Evolutionary conservation across 2,329 filamentous ascomycete genomes (phyloP), one percentile per base, ranked within the genome.

Genomic region (Fusarium nurragi): DNA sequence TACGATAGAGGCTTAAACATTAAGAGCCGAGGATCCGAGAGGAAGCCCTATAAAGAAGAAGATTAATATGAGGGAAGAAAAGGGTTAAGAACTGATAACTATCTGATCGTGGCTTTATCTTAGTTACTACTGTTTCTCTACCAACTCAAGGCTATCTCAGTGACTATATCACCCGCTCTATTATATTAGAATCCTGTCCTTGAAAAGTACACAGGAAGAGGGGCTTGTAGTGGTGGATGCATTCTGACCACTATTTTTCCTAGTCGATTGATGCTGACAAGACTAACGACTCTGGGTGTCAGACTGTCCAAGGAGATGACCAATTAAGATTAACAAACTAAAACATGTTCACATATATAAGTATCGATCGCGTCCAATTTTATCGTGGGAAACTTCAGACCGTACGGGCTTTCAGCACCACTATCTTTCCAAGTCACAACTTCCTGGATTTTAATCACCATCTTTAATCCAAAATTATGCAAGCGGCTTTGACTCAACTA

Each of bases 371-470:
- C 5, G 9, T 25, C 4, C 16, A 2, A 11, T 8, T 22, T 7
- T 5, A 0, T 21, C 1, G 3, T 2, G 3, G 5, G 1, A 10
- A 1, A 37, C 2, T 7, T 0, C 14, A 21, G 2, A 1, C 7
- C 6, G 16, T 2, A 2, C n/a, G n/a, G n/a, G n/a, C 7, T 47
- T 2, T 1, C 4, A 30, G 0, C 19, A 30, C 6, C 25, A 2
- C 23, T 22, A 3, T 19, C 4, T 14, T 16, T 11, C 16, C 6
- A 8, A 2, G 7, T 2, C 12, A 2, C 4, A 18, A n/a, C 2
- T 8, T 2, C 12, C 11, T 4, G 10, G 3, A 5, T 0, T 1
- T 32, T 2, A 4, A 18, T 5, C 11, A 14, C n/a, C 7, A 30
- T 1, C 19, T 19, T 8, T 2, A 4, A 6, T 1, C 14, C 4